Evolutionary conservation across 441 rosid species (phyloP).

Genomic region (Manihot esculenta): DNA sequence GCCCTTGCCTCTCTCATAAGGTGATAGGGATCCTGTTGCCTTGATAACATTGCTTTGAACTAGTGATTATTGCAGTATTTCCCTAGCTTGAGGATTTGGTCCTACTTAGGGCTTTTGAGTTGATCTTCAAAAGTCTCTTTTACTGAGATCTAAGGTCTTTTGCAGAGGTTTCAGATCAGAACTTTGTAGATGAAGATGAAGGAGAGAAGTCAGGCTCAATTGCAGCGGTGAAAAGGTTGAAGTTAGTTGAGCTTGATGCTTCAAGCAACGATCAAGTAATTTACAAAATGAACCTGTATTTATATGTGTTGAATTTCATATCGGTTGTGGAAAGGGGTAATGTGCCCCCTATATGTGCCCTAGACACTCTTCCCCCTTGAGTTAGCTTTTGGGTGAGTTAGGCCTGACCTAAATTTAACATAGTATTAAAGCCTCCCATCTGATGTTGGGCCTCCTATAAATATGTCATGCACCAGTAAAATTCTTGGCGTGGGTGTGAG

Average conservation of each 20-base stretch:
- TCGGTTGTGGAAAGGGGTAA: too few species aligned
- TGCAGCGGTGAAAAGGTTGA: constrained; percentile 29
- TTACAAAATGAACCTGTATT: background rate
- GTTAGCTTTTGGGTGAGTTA: too few species aligned
- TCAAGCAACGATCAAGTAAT: constrained; percentile 38
- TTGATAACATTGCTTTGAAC: too few species aligned
- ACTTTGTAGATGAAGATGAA: constrained; percentile 52
- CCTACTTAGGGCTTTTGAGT: background rate
- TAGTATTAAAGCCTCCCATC: too few species aligned
- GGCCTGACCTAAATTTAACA: too few species aligned
- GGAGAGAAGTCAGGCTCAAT: constrained; percentile 27
- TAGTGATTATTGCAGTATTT: background rate
- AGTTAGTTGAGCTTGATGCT: constrained; percentile 26
- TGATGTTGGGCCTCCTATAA: too few species aligned
- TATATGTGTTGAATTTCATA: background rate
- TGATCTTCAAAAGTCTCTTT: constrained; percentile 6
- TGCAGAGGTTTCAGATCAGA: constrained; percentile 79
- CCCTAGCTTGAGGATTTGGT: constrained; percentile 11
- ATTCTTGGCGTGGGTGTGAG: too few species aligned
- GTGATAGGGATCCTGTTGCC: too few species aligned
- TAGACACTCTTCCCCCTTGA: too few species aligned
- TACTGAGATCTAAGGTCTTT: constrained; percentile 8
- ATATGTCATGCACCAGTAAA: too few species aligned
- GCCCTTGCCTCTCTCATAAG: too few species aligned
- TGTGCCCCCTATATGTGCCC: too few species aligned